Evolutionary conservation across 306 rosid genomes (phyloP), one percentile per base, ranked within the genome.

Genomic region (Ammopiptanthus mongolicus): DNA sequence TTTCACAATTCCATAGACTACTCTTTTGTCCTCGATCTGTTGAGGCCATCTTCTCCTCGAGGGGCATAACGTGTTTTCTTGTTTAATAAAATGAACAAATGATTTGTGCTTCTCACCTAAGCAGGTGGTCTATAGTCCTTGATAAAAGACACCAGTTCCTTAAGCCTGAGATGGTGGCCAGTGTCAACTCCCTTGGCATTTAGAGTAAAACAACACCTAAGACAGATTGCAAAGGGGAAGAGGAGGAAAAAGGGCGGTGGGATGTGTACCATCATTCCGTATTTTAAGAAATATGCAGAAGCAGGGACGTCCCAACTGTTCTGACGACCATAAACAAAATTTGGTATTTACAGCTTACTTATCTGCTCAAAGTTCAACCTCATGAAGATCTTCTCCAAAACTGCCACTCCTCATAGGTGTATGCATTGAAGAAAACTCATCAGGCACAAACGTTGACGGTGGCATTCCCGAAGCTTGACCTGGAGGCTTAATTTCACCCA

Each of bases 371-470:
- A 91, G 91, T 75, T 90, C 89, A 86, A 91, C 97, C 81, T 91
- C 96, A 1, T 90, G 96, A 70, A 95, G 97, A 74, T 86, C 91
- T 28, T 84, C 94, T 53, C 88, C 92, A 71, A 78, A 71, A 87
- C 84, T 83, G 80, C 87, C 80, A 33, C 86, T 87, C 15, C 42
- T 88, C 56, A 48, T 39, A 44, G 74, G 83, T 10, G 70, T 12
- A 1, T 8, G 88, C 84, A 21, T 65, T 14, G 3, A 8, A 81
- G 91, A 69, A 51, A 73, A 78, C 23, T 82, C 87, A 29, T 78
- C 85, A 1, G 88, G 84, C 84, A 78, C 76, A 74, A 65, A 93
- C 5, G 74, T 69, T 13, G 88, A 62, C 5, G 92, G 89, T 6
- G 88, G 71, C 78, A 76, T 69, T 64, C 89, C 87, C 79, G 77